Conservation (phyloP, 2,329 filamentous ascomycete genomes). For the Aspergillus latus region DNA sequence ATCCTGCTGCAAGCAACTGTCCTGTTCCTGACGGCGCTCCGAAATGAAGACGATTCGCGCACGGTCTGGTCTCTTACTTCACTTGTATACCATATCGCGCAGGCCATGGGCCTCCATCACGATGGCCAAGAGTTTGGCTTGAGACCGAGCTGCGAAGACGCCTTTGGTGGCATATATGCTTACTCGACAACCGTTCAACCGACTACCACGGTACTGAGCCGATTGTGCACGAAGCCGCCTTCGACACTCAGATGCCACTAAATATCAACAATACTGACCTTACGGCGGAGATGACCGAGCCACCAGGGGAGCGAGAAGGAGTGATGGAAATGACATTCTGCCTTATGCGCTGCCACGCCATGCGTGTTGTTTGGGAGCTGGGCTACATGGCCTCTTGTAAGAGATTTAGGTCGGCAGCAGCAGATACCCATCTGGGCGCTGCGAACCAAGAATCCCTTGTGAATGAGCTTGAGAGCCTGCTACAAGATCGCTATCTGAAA, state of each 20-base stretch:
- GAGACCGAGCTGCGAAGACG: conserved; percentile 48
- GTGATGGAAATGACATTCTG: conserved; percentile 53
- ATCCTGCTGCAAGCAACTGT: conserved; percentile 59
- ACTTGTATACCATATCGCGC: conserved; percentile 30
- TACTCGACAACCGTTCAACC: conserved; percentile 46
- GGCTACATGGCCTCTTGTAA: conserved; percentile 28
- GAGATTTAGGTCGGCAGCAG: not conserved
- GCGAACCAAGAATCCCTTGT: conserved; percentile 8
- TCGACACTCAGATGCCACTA: conserved; percentile 46
- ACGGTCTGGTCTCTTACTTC: conserved; percentile 32
- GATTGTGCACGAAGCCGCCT: conserved; percentile 37
- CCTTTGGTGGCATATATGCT: conserved; percentile 50
- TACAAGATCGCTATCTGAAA: conserved; percentile 20
- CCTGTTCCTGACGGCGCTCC: conserved; percentile 54
- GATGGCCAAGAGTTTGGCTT: conserved; percentile 49
- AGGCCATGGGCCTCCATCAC: conserved; percentile 33
- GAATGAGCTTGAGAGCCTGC: conserved; percentile 13
- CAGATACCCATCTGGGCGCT: not conserved
- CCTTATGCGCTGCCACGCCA: conserved; percentile 53
- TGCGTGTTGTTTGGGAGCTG: conserved; percentile 36
- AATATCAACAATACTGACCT: conserved; percentile 53
- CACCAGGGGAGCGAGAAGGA: conserved; percentile 47
- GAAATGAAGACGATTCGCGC: conserved; percentile 27
- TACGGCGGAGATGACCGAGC: conserved; percentile 44
- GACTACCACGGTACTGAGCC: conserved; percentile 49